Evolutionary conservation across 2,329 filamentous ascomycete genomes (phyloP), one percentile per base, ranked within the genome.

Genomic region (Fusarium floridanum): DNA sequence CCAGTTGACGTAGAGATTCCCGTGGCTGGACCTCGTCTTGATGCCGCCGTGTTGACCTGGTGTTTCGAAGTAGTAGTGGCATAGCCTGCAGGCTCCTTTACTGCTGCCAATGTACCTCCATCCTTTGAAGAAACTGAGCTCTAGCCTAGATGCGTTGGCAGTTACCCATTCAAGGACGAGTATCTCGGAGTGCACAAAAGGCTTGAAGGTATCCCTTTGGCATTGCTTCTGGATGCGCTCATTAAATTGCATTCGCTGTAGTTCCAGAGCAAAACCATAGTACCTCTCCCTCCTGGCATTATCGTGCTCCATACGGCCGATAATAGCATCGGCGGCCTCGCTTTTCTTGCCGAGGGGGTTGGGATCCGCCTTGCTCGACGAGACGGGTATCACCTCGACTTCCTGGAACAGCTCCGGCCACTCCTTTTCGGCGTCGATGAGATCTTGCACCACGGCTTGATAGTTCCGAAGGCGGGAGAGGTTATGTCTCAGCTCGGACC

Each of bases 81-180:
- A 86, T 1, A 86, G 78, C 1, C 80, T 77, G 37, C 84, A 86
- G 0, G 83, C 81, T 0, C 83, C 83, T 70, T 86, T 86, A 74
- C 83, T 84, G 32, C 76, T 78, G 1, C 83, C 84, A n/a, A 86
- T 83, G 63, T 85, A 85, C 16, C 71, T 76, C 66, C 77, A 80
- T 10, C 74, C 67, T 0, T 68, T 45, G 66, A 82, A 85, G 76
- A 83, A 85, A 0, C 39, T 39, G 1, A 69, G 29, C 0, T 10
- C 32, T 7, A 48, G 43, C 1, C 60, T 60, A 64, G 1, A 81
- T 3, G 41, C 61, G 6, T 68, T 66, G 16, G 61, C 37, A 17
- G 77, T 57, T 14, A 80, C 39, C 39, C 79, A 78, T 16, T 80
- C 75, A 11, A 81, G 75, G 0, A 84, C 71, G 0, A 83, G 69